Evolutionary conservation across 257 asterid species (phyloP).

Genomic region (Fraxinus cuspidata): DNA sequence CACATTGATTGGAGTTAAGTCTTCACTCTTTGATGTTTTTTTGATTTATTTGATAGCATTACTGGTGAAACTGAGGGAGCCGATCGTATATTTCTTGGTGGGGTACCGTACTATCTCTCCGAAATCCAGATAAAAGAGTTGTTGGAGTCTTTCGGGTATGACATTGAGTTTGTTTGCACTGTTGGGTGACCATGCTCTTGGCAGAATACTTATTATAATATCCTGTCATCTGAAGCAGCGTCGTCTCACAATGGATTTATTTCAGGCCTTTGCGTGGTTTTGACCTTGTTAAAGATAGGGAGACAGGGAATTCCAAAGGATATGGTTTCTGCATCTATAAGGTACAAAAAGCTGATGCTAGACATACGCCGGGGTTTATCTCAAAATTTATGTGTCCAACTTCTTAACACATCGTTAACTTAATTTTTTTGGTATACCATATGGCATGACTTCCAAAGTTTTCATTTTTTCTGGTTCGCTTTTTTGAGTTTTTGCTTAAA

Average conservation of each 20-base stretch:
- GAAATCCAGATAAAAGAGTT: slow-evolving; percentile 58
- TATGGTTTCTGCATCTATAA: slow-evolving; percentile 60
- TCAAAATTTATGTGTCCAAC: slow-evolving; percentile 11
- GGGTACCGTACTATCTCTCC: slow-evolving; percentile 62
- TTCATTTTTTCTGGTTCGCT: background rate
- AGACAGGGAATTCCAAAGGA: slow-evolving; percentile 66
- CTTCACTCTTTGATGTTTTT: background rate
- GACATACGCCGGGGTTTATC: slow-evolving; percentile 16
- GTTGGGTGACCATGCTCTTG: slow-evolving; percentile 17
- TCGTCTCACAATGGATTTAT: slow-evolving; percentile 18
- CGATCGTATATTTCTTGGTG: slow-evolving; percentile 61
- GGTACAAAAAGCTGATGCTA: slow-evolving; percentile 34
- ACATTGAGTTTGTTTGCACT: background rate
- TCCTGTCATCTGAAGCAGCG: slow-evolving; percentile 15
- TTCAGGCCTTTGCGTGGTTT: slow-evolving; percentile 57
- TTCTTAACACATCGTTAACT: background rate
- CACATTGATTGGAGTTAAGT: background rate
- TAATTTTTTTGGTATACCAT: slow-evolving; percentile 1
- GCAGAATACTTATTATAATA: slow-evolving; percentile 17
- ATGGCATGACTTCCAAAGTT: slow-evolving; percentile 1
- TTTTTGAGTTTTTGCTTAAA: slow-evolving; percentile 16
- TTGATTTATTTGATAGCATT: slow-evolving; percentile 39
- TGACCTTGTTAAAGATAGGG: slow-evolving; percentile 66
- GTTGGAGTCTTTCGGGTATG: slow-evolving; percentile 64
- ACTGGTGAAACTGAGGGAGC: slow-evolving; percentile 52